phyloP scores from a whole-genome alignment of 1,139 yeast genomes.

The Debaryomyces robertsiae region DNA sequence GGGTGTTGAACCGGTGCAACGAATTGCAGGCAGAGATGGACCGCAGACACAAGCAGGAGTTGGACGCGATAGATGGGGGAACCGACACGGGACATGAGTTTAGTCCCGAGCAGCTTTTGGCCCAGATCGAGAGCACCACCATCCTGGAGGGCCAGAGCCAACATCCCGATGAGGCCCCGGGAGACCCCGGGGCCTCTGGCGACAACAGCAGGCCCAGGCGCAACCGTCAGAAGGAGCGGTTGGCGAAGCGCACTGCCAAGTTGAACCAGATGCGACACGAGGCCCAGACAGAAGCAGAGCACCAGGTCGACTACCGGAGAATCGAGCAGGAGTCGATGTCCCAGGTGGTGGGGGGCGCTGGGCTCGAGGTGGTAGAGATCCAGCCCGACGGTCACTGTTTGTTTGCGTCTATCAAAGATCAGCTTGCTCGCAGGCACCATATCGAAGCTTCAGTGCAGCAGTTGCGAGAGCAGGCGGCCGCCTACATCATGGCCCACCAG shows the following conservation, averaged over 20 bases:
- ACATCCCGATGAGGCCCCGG: slow-evolving; percentile 12
- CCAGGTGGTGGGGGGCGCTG: slow-evolving; percentile 48
- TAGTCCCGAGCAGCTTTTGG: slow-evolving; percentile 66
- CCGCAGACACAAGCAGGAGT: slow-evolving; percentile 54
- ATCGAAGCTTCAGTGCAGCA: slow-evolving; percentile 46
- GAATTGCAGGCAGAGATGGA: slow-evolving; percentile 60
- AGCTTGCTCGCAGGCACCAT: slow-evolving; percentile 54
- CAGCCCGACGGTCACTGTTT: slow-evolving; percentile 94
- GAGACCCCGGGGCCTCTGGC: slow-evolving; percentile 10
- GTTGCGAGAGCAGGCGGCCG: slow-evolving; percentile 66
- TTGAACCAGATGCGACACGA: slow-evolving; percentile 62
- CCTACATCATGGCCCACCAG: slow-evolving; percentile 60
- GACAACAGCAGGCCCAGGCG: slow-evolving; percentile 44
- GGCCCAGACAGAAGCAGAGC: slow-evolving; percentile 71
- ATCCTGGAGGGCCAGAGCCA: slow-evolving; percentile 13
- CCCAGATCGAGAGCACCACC: slow-evolving; percentile 46
- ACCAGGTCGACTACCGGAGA: slow-evolving; percentile 64
- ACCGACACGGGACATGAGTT: slow-evolving; percentile 28
- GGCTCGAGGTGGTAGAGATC: slow-evolving; percentile 62
- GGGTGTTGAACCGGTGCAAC: slow-evolving; percentile 55
- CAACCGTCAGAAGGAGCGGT: slow-evolving; percentile 82
- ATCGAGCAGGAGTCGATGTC: slow-evolving; percentile 71
- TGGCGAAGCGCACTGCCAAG: slow-evolving; percentile 76
- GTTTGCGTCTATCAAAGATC: slow-evolving; percentile 84
- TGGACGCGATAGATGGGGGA: slow-evolving; percentile 23